These are phyloP conservation scores for Diaporthe ilicicola DNA, from an alignment of 2,329 filamentous ascomycete species.

Conservation along the genomic window DNA sequence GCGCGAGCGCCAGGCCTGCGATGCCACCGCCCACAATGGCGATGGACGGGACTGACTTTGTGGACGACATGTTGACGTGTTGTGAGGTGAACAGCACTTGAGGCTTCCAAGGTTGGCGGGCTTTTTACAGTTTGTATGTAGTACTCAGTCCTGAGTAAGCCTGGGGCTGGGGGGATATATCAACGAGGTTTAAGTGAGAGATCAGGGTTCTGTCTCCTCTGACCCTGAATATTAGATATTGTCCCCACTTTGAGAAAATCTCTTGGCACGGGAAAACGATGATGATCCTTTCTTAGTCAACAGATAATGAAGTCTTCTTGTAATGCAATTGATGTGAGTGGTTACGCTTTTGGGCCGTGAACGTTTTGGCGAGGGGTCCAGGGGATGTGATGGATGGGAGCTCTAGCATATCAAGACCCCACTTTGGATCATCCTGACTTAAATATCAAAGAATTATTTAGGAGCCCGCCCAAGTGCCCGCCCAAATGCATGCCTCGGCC, in stretches of 20 bases:
- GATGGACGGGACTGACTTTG: constrained; percentile 39
- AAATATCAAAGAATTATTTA: constrained; percentile 1
- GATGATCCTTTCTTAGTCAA: constrained; percentile 4
- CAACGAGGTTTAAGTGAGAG: background rate
- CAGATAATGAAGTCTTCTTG: background rate
- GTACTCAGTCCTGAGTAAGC: background rate
- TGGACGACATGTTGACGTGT: background rate
- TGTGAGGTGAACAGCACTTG: background rate
- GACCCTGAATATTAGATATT: background rate
- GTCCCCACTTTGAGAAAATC: background rate
- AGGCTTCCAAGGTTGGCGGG: background rate
- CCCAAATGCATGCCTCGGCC: background rate
- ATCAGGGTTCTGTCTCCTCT: background rate
- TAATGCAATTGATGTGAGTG: background rate
- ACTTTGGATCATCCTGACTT: background rate
- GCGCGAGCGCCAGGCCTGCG: constrained; percentile 60
- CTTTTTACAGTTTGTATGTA: background rate
- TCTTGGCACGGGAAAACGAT: background rate
- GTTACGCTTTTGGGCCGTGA: background rate
- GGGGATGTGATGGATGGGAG: background rate
- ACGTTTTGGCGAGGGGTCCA: background rate
- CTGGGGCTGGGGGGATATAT: background rate
- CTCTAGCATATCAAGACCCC: background rate
- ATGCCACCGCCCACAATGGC: constrained; percentile 69
- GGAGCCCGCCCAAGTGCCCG: background rate